These are phyloP conservation scores for Pseudomonodictys pantanalensis DNA, from an alignment of 495 filamentous ascomycete genomes.

Conservation along the genomic window DNA sequence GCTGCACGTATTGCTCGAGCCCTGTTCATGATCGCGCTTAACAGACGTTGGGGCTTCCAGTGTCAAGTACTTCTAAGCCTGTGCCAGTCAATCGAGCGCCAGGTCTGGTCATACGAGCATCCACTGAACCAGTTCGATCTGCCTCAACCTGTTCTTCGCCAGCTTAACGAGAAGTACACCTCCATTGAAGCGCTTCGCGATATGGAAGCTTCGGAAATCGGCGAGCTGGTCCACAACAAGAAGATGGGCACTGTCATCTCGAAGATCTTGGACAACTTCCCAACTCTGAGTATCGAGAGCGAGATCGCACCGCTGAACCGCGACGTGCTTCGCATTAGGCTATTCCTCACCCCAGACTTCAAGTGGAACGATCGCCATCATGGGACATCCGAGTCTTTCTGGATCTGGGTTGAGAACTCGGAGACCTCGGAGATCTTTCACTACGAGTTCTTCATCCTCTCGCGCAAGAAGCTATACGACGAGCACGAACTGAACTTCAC, in stretches of 20 bases:
- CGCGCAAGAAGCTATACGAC: slow-evolving; percentile 81
- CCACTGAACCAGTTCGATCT: slow-evolving; percentile 94
- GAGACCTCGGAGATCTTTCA: slow-evolving; percentile 98
- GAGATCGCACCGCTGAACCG: slow-evolving; percentile 96
- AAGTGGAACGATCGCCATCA: slow-evolving; percentile 94
- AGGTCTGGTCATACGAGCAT: slow-evolving; percentile 88
- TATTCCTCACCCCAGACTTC: slow-evolving; percentile 85
- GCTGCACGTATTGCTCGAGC: slow-evolving; percentile 90
- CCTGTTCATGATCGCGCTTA: slow-evolving; percentile 95
- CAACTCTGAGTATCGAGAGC: slow-evolving; percentile 80
- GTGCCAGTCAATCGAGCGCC: slow-evolving; percentile 94
- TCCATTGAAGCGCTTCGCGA: slow-evolving; percentile 81
- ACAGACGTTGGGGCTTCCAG: slow-evolving; percentile 89
- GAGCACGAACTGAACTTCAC: slow-evolving; percentile 97
- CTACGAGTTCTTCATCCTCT: slow-evolving; percentile 94
- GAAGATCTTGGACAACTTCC: slow-evolving; percentile 85
- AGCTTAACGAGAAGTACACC: slow-evolving; percentile 73
- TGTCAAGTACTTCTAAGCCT: slow-evolving; percentile 84
- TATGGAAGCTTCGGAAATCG: slow-evolving; percentile 90
- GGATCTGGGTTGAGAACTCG: slow-evolving; percentile 98
- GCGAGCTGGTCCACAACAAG: slow-evolving; percentile 84
- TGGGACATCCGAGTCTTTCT: slow-evolving; percentile 91
- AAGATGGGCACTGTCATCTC: slow-evolving; percentile 77
- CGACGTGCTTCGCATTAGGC: slow-evolving; percentile 83
- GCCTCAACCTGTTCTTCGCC: slow-evolving; percentile 73